phyloP scores from a whole-genome alignment of 306 rosid species.

The Rosa rugosa region DNA sequence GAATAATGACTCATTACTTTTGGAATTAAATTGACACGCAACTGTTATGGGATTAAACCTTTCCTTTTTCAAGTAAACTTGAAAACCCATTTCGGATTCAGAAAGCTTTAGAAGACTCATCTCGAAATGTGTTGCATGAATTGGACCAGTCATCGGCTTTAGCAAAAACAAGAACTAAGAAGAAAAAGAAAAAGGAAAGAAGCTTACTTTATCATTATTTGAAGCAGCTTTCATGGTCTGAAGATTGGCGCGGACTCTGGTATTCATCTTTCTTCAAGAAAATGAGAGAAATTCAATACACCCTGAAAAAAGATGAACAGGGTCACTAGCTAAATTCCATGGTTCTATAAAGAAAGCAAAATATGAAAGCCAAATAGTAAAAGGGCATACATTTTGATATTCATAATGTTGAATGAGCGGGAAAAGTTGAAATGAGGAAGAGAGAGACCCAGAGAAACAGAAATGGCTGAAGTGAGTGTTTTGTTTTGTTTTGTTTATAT shows the following conservation, averaged over 20 bases:
- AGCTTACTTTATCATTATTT: constrained; percentile 51
- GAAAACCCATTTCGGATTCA: constrained; percentile 24
- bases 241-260: constrained; percentile 58
- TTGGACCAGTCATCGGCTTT: constrained; percentile 15
- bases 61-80: constrained; percentile 30
- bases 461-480: constrained; percentile 30
- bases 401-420: constrained; percentile 61
- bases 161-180: background rate
- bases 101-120: constrained; percentile 3
- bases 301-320: constrained; percentile 31
- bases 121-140: constrained; percentile 25
- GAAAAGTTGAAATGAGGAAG: constrained; percentile 50
- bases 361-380: background rate
- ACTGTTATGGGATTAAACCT: constrained; percentile 29
- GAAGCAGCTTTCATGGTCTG: constrained; percentile 53
- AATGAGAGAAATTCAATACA: constrained; percentile 39
- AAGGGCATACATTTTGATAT: constrained; percentile 39
- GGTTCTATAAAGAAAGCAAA: constrained; percentile 9
- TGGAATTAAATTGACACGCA: constrained; percentile 6
- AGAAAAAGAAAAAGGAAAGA: constrained; percentile 9
- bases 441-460: constrained; percentile 27
- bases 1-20: constrained; percentile 11
- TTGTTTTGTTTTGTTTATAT: constrained; percentile 20
- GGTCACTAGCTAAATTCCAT: constrained; percentile 13
- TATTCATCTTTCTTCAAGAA: constrained; percentile 49